phyloP scores from a whole-genome alignment of 257 asterid genomes.

The Gynochthodes officinalis region DNA sequence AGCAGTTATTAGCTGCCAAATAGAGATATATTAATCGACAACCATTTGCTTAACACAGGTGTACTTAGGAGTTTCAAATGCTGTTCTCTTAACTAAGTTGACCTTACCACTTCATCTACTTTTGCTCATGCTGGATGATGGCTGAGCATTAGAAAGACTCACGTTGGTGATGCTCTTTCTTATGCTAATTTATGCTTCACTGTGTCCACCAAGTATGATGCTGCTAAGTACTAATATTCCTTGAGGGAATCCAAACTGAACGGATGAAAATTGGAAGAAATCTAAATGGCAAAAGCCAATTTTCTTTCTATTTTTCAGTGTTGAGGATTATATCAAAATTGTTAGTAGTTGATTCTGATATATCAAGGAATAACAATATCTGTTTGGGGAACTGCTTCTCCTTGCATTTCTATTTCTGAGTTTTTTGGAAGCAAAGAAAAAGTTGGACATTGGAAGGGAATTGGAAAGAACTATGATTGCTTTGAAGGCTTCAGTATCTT shows the following conservation, averaged over 20 bases:
- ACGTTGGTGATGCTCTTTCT: not conserved
- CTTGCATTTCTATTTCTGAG: not conserved
- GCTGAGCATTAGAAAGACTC: not conserved
- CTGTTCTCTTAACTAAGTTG: not conserved
- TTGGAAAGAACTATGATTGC: not conserved
- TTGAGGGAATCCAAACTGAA: not conserved
- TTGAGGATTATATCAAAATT: not conserved
- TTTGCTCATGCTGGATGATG: not conserved
- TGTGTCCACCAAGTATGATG: not conserved
- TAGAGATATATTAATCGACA: too few species aligned
- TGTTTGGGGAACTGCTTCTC: slow-evolving; percentile 1
- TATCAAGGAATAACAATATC: not conserved
- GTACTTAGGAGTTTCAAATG: not conserved
- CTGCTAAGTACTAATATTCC: not conserved
- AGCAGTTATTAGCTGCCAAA: not conserved
- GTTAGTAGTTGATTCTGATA: not conserved
- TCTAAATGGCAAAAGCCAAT: not conserved
- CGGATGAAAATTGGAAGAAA: not conserved
- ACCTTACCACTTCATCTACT: not conserved
- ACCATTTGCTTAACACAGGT: not conserved
- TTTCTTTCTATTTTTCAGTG: not conserved
- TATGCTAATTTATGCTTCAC: not conserved
- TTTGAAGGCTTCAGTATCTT: not conserved
- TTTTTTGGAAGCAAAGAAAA: not conserved
- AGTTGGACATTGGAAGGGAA: not conserved